phyloP scores from a whole-genome alignment of 1,139 yeast species.

The Kodamaea anthophila region DNA sequence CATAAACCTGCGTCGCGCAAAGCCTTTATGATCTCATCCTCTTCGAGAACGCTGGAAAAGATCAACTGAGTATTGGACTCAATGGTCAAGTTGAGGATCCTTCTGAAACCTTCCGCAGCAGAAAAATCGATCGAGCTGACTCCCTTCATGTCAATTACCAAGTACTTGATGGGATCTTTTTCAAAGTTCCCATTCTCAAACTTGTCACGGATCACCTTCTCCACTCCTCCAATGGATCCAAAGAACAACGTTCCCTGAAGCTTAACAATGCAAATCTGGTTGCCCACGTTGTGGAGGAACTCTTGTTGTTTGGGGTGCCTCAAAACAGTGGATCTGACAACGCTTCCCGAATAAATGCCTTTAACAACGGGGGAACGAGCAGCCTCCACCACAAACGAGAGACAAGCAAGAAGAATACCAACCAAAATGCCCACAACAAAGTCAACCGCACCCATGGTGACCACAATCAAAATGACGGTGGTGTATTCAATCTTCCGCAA shows the following conservation, averaged over 20 bases:
- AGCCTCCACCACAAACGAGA: slow-evolving; percentile 86
- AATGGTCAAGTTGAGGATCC: slow-evolving; percentile 73
- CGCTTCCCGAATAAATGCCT: slow-evolving; percentile 80
- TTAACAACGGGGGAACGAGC: slow-evolving; percentile 78
- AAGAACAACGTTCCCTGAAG: slow-evolving; percentile 85
- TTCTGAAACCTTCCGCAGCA: slow-evolving; percentile 92
- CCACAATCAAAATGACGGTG: slow-evolving; percentile 77
- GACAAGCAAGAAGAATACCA: slow-evolving; percentile 86
- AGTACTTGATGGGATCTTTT: slow-evolving; percentile 60
- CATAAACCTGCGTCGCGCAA: slow-evolving; percentile 70
- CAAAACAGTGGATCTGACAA: slow-evolving; percentile 87
- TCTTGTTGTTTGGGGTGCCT: slow-evolving; percentile 89
- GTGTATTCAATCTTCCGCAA: slow-evolving; percentile 71
- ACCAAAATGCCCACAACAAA: slow-evolving; percentile 89
- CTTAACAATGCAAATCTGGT: slow-evolving; percentile 83
- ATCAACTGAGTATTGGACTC: slow-evolving; percentile 67
- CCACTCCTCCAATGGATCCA: slow-evolving; percentile 92
- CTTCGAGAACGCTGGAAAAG: slow-evolving; percentile 67
- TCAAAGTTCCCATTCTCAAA: slow-evolving; percentile 55
- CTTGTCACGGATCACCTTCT: slow-evolving; percentile 60
- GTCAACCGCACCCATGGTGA: slow-evolving; percentile 94
- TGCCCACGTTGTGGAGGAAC: slow-evolving; percentile 78
- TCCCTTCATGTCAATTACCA: slow-evolving; percentile 78
- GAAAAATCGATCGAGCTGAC: slow-evolving; percentile 85
- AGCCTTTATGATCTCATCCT: slow-evolving; percentile 56